Evolutionary conservation across 345 rosid genomes (phyloP), one percentile per base, ranked within the genome.

Genomic region (Ceriops decandra): DNA sequence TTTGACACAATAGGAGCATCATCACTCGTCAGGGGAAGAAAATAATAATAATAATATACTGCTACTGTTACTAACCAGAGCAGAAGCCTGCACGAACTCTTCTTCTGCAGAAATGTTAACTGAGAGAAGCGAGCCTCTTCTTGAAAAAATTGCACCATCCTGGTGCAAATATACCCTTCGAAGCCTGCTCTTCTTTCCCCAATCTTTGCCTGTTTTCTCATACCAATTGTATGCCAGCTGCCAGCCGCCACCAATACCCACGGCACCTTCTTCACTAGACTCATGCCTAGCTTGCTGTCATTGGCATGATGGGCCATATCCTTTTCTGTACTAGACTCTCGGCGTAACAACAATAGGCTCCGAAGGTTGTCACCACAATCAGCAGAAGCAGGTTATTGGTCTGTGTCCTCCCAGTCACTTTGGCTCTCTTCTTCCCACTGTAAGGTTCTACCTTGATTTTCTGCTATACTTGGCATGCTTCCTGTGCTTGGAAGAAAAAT

Each of bases 241-340:
- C 86, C 86, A 82, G 5, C 86, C 83, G 4, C 83, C 82, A 7
- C 86, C 83, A 5, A 82, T 82, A 49, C 77, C 80, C 4, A 62
- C 19, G 17, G 62, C 66, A 19, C 67, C 73, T 15, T 60, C 80
- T 42, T 69, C 78, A 21, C 64, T 78, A 1, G 17, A 22, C 76
- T 64, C 63, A 66, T 60, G 24, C 61, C 49, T 3, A 56, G 32
- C 42, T 21, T 32, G 64, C 77, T 67, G 53, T 52, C 47, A 15
- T 32, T 60, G 57, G 38, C 1, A 16, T 57, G 58, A 30, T 49
- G 61, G 4, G 36, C 26, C 6, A n/a, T 27, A 59, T 71, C 74
- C 70, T 64, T 68, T 8, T 74, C 81, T 13, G n/a, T 32, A 21
- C 32, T 35, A 27, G 74, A 68, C 5, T 32, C 54, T 58, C 70